Base-by-base conservation (phyloP, 208 protist species). In the Tritrichomonas foetus region DNA sequence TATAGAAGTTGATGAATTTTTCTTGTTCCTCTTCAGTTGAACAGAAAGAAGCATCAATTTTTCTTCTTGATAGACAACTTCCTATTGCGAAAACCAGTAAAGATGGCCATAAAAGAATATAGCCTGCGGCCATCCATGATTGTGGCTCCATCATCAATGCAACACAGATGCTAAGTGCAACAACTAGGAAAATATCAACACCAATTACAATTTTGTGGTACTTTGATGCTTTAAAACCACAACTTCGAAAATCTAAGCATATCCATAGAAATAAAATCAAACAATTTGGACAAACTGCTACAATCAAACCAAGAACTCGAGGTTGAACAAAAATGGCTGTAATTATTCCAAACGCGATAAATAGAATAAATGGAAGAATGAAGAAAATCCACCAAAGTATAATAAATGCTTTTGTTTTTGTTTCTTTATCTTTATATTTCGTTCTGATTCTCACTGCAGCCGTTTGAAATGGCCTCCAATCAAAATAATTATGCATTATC, bases 371-470 rank as follows among this genome's bases (percentile, higher is more conserved):
- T 36, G 69, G 69, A 47, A 75, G 44, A 75, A 8, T 44, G 33
- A 75, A 75, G 69, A 75, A 75, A 44, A 75, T 75, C 69, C 69
- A 75, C 69, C 69, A 75, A 44, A 75, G 69, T 11, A 44, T 13
- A 44, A 3, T 44, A 13, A 75, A n/a, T n/a, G n/a, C n/a, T n/a
- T n/a, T n/a, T n/a, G n/a, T n/a, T n/a, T n/a, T n/a, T n/a, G n/a
- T n/a, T n/a, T n/a, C n/a, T n/a, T n/a, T n/a, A n/a, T n/a, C n/a
- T n/a, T n/a, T n/a, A n/a, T n/a, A n/a, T n/a, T n/a, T n/a, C n/a
- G n/a, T n/a, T n/a, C n/a, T n/a, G n/a, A n/a, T n/a, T n/a, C n/a
- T n/a, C n/a, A n/a, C n/a, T n/a, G n/a, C n/a, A n/a, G n/a, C n/a
- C n/a, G n/a, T n/a, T n/a, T n/a, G n/a, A n/a, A n/a, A n/a, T n/a